These are phyloP conservation scores for Cystofilobasidium capitatum DNA, from an alignment of 768 basidiomycete genomes.

Conservation along the genomic window DNA sequence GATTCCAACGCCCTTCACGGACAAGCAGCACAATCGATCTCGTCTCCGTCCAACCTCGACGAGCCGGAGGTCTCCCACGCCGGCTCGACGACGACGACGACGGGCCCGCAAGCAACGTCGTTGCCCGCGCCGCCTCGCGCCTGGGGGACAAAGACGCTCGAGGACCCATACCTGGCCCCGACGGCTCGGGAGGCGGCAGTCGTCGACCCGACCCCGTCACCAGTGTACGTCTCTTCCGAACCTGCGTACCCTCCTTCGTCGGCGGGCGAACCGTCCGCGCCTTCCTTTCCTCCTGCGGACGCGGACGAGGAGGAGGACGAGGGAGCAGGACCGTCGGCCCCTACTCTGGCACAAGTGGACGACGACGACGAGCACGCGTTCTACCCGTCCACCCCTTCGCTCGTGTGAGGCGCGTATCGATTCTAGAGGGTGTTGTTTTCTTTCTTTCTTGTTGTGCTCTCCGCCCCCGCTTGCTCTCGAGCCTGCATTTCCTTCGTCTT, in stretches of 20 bases:
- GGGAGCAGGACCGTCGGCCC: conserved; percentile 2
- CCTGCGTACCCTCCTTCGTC: neutral
- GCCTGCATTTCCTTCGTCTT: too few relatives aligned
- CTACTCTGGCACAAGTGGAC: neutral
- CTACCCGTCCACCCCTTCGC: neutral
- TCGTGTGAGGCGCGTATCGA: too few relatives aligned
- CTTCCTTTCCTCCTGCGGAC: neutral
- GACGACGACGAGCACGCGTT: neutral
- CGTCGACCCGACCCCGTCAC: neutral
- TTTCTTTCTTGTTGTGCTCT: too few relatives aligned
- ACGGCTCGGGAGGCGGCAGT: neutral
- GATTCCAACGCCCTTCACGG: neutral
- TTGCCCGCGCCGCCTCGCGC: conserved; percentile 2
- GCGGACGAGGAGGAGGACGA: neutral
- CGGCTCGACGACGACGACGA: neutral
- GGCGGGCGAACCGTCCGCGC: neutral
- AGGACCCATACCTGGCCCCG: neutral
- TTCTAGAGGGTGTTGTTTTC: too few relatives aligned
- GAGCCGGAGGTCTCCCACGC: neutral
- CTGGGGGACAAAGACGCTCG: conserved; percentile 10
- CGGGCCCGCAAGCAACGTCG: neutral
- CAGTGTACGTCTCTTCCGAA: neutral
- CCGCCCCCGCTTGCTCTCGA: too few relatives aligned
- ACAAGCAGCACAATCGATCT: neutral
- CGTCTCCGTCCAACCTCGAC: neutral